Conservation (phyloP, 352 stramenopile species). For the Globisporangium cylindrosporum region DNA sequence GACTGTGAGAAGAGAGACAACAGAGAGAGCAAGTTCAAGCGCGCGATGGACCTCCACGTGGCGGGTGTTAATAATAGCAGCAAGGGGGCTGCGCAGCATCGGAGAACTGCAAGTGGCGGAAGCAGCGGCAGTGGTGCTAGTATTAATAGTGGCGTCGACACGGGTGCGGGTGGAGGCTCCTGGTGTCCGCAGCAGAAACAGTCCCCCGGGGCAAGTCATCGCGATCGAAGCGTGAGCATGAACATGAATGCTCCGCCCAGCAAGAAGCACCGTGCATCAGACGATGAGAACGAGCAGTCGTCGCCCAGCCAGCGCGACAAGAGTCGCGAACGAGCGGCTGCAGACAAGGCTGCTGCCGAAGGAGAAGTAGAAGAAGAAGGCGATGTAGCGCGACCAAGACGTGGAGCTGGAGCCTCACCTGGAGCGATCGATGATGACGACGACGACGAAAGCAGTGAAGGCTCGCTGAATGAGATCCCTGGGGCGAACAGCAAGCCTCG, state of each 20-base stretch:
- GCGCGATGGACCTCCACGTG: constrained; percentile 1
- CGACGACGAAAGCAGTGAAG: constrained; percentile 11
- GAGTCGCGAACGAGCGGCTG: constrained; percentile 2
- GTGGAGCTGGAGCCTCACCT: not conserved
- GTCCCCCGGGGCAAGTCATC: constrained; percentile 22
- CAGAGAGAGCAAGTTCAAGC: not conserved
- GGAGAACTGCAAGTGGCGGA: not conserved
- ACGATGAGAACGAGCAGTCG: constrained; percentile 61
- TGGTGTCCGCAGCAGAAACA: constrained; percentile 5
- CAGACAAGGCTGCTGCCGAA: not conserved
- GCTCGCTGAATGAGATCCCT: constrained; percentile 1
- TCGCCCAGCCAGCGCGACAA: constrained; percentile 15
- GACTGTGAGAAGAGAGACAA: not conserved
- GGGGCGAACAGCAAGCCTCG: not conserved
- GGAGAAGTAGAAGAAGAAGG: not conserved
- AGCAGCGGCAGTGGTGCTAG: not conserved
- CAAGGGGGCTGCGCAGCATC: constrained; percentile 3
- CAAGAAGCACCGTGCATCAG: constrained; percentile 80
- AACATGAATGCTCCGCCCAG: constrained; percentile 57
- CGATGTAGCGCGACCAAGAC: constrained; percentile 8
- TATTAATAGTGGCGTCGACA: constrained; percentile 7
- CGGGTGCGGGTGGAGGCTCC: not conserved
- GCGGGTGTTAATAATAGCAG: constrained; percentile 16
- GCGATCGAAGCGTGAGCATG: constrained; percentile 72
- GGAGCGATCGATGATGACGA: constrained; percentile 10